Percentiles rank a stretch among this genome's conserved stretches.
phyloP scores from a whole-genome alignment of 1,284 basidiomycete species.

The Ustilago sp. region DNA sequence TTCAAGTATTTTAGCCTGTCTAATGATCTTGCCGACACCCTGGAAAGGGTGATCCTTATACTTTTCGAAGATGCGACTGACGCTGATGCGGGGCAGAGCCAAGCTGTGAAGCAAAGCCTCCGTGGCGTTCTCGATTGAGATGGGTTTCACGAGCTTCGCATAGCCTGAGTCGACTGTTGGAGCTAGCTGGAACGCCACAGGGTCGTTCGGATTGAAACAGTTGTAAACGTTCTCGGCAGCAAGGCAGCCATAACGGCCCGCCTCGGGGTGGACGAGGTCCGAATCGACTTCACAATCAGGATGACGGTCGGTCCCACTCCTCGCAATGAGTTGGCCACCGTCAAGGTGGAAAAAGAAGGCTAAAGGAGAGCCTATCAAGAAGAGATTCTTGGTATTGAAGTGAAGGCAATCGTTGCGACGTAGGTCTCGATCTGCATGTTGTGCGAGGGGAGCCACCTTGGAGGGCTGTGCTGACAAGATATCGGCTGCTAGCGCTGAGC shows the following conservation, averaged over 20 bases:
- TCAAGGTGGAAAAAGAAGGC: constrained; percentile 74
- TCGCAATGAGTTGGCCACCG: constrained; percentile 73
- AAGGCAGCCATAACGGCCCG: constrained; percentile 73
- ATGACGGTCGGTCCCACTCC: constrained; percentile 71
- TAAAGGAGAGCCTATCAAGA: constrained; percentile 74
- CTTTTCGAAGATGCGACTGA: constrained; percentile 66
- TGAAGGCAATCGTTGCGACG: constrained; percentile 46
- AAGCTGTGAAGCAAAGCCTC: constrained; percentile 64
- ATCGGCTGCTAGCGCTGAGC: constrained; percentile 73
- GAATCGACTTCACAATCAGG: constrained; percentile 65
- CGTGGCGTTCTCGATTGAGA: constrained; percentile 68
- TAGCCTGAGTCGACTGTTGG: constrained; percentile 69
- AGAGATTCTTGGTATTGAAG: constrained; percentile 72
- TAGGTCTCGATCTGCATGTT: constrained; percentile 17
- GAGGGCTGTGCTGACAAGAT: constrained; percentile 74
- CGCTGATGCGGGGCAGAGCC: constrained; percentile 62
- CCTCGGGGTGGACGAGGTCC: constrained; percentile 67
- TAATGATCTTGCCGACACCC: constrained; percentile 39
- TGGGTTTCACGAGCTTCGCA: constrained; percentile 68
- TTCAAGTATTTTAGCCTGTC: constrained; percentile 22
- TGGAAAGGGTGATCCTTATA: constrained; percentile 48
- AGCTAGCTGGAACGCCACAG: constrained; percentile 70
- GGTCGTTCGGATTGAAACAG: constrained; percentile 70
- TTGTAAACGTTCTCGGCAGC: constrained; percentile 73
- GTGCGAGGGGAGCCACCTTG: constrained; percentile 63